A percentile compares a stretch with the other conserved stretches of the same genome.
Evolutionary conservation across 208 protist genomes (phyloP).

Genomic region (Leishmania tarentolae): DNA sequence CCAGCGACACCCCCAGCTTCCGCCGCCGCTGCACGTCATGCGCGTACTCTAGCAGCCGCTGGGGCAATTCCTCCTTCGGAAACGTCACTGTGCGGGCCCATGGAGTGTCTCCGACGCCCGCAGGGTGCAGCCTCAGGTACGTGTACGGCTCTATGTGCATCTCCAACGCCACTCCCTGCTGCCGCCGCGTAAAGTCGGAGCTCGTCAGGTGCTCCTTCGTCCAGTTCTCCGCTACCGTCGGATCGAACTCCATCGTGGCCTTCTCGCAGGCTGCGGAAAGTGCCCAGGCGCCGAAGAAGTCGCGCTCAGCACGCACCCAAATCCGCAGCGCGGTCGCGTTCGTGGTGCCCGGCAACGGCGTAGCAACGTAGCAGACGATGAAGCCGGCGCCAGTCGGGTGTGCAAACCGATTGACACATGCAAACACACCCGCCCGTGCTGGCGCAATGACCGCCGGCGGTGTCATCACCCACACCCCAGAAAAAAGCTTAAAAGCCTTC

Average conservation of each 20-base stretch:
- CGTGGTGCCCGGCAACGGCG: conserved; percentile 8
- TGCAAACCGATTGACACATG: conserved; percentile 70
- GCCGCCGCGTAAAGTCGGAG: conserved; percentile 32
- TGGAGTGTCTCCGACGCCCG: conserved; percentile 1
- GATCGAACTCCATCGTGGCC: conserved; percentile 37
- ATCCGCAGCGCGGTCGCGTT: conserved; percentile 41
- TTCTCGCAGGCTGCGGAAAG: conserved; percentile 42
- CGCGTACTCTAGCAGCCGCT: conserved; percentile 48
- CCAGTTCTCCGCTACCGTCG: conserved; percentile 49
- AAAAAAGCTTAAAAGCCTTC: conserved; percentile 58
- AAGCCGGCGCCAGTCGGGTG: conserved; percentile 80
- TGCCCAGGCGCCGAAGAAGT: conserved; percentile 58
- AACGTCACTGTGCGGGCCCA: conserved; percentile 29
- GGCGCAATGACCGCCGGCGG: conserved; percentile 49
- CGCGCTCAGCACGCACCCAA: conserved; percentile 62
- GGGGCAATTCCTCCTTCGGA: conserved; percentile 45
- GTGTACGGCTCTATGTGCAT: conserved; percentile 40
- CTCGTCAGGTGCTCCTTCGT: conserved; percentile 31
- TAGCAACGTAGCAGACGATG: conserved; percentile 69
- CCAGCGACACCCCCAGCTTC: conserved; percentile 57
- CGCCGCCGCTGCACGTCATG: conserved; percentile 48
- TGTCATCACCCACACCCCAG: conserved; percentile 68
- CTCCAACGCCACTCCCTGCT: conserved; percentile 47
- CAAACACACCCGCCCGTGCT: conserved; percentile 48
- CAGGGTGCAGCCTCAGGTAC: conserved; percentile 47